Evolutionary conservation across 345 rosid species (phyloP).

Genomic region (Aquilaria malaccensis): DNA sequence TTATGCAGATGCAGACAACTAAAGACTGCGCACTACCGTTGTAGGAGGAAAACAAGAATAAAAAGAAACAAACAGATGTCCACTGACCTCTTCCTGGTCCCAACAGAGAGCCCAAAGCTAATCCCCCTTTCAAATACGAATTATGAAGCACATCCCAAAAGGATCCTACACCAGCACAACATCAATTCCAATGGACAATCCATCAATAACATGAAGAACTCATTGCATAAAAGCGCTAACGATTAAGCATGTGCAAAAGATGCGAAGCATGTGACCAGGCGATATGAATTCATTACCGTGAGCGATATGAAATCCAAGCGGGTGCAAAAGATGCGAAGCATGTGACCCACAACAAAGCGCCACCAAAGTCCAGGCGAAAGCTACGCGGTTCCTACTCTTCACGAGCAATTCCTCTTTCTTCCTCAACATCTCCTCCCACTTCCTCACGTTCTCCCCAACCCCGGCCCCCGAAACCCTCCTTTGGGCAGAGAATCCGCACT

Average conservation of each 20-base stretch:
- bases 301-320: constrained; percentile 78
- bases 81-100: constrained; percentile 95
- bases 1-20: too few relatives aligned
- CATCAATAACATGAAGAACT: neutral
- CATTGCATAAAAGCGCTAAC: neutral
- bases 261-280: too few relatives aligned
- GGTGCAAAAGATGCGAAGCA: constrained; percentile 78
- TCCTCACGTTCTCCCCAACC: constrained; percentile 67
- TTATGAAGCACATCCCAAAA: constrained; percentile 75
- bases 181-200: neutral
- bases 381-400: constrained; percentile 78
- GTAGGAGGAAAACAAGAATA: neutral
- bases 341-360: constrained; percentile 95
- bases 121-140: constrained; percentile 76
- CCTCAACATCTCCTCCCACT: constrained; percentile 70
- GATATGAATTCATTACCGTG: constrained; percentile 39
- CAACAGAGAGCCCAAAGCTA: constrained; percentile 70
- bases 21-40: too few relatives aligned
- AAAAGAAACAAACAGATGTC: neutral
- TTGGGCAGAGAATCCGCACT: constrained; percentile 76
- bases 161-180: constrained; percentile 37
- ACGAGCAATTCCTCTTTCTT: constrained; percentile 73
- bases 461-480: constrained; percentile 68
- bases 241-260: too few relatives aligned
- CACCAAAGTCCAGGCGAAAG: constrained; percentile 92